Evolutionary conservation across 495 filamentous ascomycete species (phyloP).

Genomic region (Tetracladium setigerum): DNA sequence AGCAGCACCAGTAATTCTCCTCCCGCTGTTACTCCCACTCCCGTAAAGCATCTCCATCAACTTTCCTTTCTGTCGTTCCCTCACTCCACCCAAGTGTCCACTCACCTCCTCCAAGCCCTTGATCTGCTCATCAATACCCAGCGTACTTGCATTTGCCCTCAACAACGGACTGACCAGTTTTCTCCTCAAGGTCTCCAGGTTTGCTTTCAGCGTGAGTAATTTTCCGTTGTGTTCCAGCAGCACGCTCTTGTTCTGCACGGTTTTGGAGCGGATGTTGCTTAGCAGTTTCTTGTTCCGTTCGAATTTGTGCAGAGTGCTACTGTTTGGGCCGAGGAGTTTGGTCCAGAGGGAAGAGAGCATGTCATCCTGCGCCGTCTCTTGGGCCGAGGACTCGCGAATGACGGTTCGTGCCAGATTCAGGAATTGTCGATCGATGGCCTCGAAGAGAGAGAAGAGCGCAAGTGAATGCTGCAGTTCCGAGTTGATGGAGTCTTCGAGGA

Average conservation of each 20-base stretch:
- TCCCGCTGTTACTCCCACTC: constrained; percentile 29
- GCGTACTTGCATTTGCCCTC: constrained; percentile 53
- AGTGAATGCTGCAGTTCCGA: constrained; percentile 71
- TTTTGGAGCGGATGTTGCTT: constrained; percentile 67
- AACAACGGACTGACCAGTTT: constrained; percentile 79
- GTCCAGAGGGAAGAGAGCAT: constrained; percentile 82
- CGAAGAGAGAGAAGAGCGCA: constrained; percentile 74
- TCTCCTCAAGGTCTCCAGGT: constrained; percentile 65
- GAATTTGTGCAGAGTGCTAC: constrained; percentile 68
- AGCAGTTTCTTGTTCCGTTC: constrained; percentile 77
- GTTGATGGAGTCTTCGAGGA: constrained; percentile 81
- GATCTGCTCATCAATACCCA: constrained; percentile 79
- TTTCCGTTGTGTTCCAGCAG: constrained; percentile 77
- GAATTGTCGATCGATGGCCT: constrained; percentile 82
- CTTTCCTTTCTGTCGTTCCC: constrained; percentile 73
- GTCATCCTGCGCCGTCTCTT: constrained; percentile 71
- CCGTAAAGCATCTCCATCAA: constrained; percentile 76
- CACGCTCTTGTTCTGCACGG: constrained; percentile 76
- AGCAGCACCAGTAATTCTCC: constrained; percentile 13
- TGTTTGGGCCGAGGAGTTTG: constrained; percentile 66
- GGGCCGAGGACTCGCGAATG: constrained; percentile 67
- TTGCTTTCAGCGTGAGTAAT: constrained; percentile 69
- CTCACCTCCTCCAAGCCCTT: constrained; percentile 71
- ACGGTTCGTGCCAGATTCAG: constrained; percentile 81
- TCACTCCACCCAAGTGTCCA: constrained; percentile 60